Base-by-base conservation (phyloP, 1,284 basidiomycete species). In the Albatrellus sp. region DNA sequence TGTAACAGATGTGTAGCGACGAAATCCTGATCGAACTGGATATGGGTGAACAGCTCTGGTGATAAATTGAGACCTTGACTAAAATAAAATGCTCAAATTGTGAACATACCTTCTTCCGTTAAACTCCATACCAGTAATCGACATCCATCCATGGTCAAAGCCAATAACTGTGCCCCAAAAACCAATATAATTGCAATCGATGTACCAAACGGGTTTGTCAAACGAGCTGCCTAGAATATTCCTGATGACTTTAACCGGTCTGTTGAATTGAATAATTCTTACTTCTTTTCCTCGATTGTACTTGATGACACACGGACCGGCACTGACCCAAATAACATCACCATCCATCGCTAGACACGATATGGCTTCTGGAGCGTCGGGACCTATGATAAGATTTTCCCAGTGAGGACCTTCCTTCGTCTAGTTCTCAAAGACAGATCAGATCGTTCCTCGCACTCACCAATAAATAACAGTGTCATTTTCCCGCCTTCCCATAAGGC, bases 401-500 rank as follows among this genome's bases (percentile, higher is more conserved):
- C 13, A 10, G 24, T 24, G 24, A 24, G 24, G 39, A 40, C 39
- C 6, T 6, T 29, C 28, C 39, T 42, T 29, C 14, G 3, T 19
- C 12, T 32, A 39, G 10, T 7, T 13, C 28, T 12, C 42, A 38
- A 20, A 38, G 39, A 13, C 24, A n/a, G n/a, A n/a, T n/a, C n/a
- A n/a, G n/a, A n/a, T n/a, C n/a, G n/a, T n/a, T n/a, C n/a, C 35
- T 8, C 20, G 36, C 38, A 47, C 45, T 46, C 60, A 85, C 93
- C 91, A 48, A 96, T 90, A 60, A 98, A 98, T 39, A 98, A 70
- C 40, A 98, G 66, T 13, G 75, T 77, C 87, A 98, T 92, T 63
- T 84, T 89, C 30, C 81, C 87, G 11, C 90, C 91, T 57, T 97
- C 91, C 94, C 94, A 98, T 63, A 98, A 72, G 16, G 90, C 87